Evolutionary conservation across 768 basidiomycete species (phyloP).

Genomic region (Pleurotus salmoneostramineus): DNA sequence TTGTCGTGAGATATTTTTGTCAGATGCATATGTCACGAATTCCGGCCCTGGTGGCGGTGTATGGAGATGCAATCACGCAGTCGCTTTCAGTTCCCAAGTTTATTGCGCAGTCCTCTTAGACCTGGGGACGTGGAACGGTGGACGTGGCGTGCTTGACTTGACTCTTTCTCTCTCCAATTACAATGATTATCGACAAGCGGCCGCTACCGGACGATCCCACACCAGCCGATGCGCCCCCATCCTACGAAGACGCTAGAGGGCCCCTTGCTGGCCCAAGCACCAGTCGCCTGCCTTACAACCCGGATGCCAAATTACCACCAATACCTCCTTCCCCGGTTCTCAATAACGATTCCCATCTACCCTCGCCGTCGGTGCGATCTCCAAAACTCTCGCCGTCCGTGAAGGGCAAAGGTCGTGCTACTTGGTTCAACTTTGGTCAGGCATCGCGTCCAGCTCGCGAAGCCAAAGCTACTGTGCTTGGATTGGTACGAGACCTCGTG

Average conservation of each 20-base stretch:
- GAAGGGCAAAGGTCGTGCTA: conserved; percentile 11
- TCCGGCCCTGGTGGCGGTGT: neutral
- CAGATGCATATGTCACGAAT: neutral
- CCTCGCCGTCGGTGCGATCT: neutral
- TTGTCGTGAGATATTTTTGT: neutral
- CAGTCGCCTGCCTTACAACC: neutral
- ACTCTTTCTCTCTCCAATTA: neutral
- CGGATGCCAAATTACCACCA: neutral
- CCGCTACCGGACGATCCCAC: conserved; percentile 33
- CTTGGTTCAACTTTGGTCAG: conserved; percentile 31
- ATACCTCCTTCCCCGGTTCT: neutral
- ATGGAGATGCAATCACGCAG: neutral
- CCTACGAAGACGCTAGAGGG: conserved; percentile 26
- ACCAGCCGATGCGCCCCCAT: conserved; percentile 35
- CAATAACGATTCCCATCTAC: neutral
- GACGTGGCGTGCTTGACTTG: neutral
- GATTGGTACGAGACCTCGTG: conserved; percentile 55
- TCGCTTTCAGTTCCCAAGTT: neutral
- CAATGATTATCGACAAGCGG: conserved; percentile 26
- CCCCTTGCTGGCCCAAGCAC: conserved; percentile 5
- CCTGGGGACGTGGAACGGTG: neutral
- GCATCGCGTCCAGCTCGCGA: conserved; percentile 37
- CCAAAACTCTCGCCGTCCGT: neutral
- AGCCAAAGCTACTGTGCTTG: conserved; percentile 47
- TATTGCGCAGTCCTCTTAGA: neutral